phyloP scores from a whole-genome alignment of 2,329 filamentous ascomycete genomes.

The Aspergillus calidoustus region DNA sequence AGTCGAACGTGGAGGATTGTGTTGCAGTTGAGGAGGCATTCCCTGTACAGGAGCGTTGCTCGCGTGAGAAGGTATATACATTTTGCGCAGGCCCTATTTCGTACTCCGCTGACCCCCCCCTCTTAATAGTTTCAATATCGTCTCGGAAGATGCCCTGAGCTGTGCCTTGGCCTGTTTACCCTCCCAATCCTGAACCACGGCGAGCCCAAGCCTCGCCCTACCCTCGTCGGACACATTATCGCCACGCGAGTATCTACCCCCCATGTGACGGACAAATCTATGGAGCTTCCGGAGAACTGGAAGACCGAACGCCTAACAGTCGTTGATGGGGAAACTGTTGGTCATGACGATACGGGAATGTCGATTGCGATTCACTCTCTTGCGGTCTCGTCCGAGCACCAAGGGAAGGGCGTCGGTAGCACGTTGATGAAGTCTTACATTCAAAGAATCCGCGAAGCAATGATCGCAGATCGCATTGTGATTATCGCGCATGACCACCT shows the following conservation, averaged over 20 bases:
- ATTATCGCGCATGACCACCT: constrained; percentile 77
- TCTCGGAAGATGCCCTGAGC: constrained; percentile 72
- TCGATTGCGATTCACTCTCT: constrained; percentile 84
- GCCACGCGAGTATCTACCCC: constrained; percentile 69
- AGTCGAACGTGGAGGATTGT: constrained; percentile 57
- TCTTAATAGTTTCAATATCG: constrained; percentile 71
- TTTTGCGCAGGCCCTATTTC: background rate
- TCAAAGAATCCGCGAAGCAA: constrained; percentile 73
- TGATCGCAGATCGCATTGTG: constrained; percentile 72
- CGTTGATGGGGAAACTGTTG: constrained; percentile 54
- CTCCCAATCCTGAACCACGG: constrained; percentile 56
- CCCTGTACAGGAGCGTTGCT: constrained; percentile 61
- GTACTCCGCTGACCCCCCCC: constrained; percentile 13
- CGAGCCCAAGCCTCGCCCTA: constrained; percentile 63
- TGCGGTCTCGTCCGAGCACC: constrained; percentile 75
- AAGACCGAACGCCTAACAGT: constrained; percentile 49
- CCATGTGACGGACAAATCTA: constrained; percentile 74
- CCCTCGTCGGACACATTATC: constrained; percentile 76
- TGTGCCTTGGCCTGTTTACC: constrained; percentile 81
- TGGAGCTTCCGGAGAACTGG: constrained; percentile 75
- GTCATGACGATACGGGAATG: constrained; percentile 73
- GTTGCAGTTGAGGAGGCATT: constrained; percentile 64
- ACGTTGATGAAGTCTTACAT: constrained; percentile 77
- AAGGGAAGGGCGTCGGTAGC: constrained; percentile 73
- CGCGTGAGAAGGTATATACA: constrained; percentile 62